Base-by-base conservation (phyloP, 1,139 yeast species). In the Keqinozyma sinolaborantium region DNA sequence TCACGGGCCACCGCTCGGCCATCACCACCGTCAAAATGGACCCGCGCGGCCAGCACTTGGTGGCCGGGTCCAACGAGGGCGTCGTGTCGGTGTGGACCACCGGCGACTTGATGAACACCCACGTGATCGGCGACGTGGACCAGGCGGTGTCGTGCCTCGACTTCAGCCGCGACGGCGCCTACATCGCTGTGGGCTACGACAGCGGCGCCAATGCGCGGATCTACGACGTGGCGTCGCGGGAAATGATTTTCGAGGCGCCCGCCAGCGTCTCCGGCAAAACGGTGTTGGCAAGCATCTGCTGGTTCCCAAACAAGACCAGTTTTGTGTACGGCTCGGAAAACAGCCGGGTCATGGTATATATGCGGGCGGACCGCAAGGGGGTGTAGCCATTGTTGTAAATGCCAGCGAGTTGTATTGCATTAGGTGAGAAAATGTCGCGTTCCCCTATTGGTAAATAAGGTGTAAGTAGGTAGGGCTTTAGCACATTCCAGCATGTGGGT, bases 31-130 rank as follows among this genome's bases (percentile, higher is more conserved):
- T 80, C 8, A 60, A 61, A 7, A 59, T 79, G 33, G 88, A 81
- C 44, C 83, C 85, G 2, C 50, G 67, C 33, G 92, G 86, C 0
- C 48, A 58, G 14, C 73, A 56, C 42, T 43, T 83, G 9, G 72
- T 75, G 2, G 72, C 72, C 3, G 92, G 87, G 0, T 68, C 83
- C n/a, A 71, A 73, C 32, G 92, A 83, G 46, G 92, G 92, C 5
- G 69, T 78, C 19, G 71, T 82, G n/a, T 68, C 80, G 15, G 32
- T 79, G 9, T 83, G 88, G 86, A 64, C 66, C 26, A 51, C 76
- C 5, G 39, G 53, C 3, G 64, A 70, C 13, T 58, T 81, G 58
- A 57, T 70, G 16, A 68, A 77, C 32, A 44, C 53, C 14, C 51
- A 54, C 23, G 70, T 75, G 0, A 56, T 79, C 11, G 53, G 70